phyloP scores from a whole-genome alignment of 306 rosid genomes.

The Malus domestica region DNA sequence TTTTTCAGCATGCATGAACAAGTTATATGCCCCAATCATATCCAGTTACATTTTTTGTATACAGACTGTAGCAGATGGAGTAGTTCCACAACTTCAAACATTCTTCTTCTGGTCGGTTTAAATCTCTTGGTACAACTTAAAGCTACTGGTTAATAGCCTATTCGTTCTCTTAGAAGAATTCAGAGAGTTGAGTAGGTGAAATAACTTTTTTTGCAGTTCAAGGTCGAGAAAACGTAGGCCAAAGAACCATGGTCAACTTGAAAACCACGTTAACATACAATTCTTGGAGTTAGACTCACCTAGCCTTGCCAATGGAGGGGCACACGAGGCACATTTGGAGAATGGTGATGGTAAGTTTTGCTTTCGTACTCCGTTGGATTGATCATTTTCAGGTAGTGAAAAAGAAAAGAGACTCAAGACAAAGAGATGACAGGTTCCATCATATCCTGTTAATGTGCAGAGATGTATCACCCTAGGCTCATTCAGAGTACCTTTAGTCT shows the following conservation, averaged over 20 bases:
- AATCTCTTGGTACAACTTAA: conserved; percentile 33
- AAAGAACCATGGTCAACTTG: conserved; percentile 37
- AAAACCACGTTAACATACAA: conserved; percentile 46
- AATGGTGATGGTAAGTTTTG: conserved; percentile 47
- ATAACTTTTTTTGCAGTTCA: conserved; percentile 51
- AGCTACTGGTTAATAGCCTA: conserved; percentile 17
- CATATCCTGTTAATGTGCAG: not conserved
- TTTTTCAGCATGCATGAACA: not conserved
- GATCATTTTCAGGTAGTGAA: not conserved
- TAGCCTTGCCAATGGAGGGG: conserved; percentile 33
- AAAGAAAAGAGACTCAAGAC: not conserved
- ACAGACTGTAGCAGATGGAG: conserved; percentile 74
- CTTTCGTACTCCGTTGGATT: not conserved
- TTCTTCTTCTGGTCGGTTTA: conserved; percentile 85
- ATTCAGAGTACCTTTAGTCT: not conserved
- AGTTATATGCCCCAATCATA: not conserved
- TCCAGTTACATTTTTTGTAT: conserved; percentile 14
- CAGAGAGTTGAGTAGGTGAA: conserved; percentile 20
- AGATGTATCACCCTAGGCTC: not conserved
- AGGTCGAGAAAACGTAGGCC: conserved; percentile 42
- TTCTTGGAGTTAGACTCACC: conserved; percentile 84
- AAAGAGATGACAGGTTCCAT: not conserved
- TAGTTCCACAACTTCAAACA: conserved; percentile 61
- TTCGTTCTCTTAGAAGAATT: conserved; percentile 18
- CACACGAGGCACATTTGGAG: conserved; percentile 38